Percentiles rank a stretch among this genome's conserved stretches.
Evolutionary conservation across 2,329 filamentous ascomycete species (phyloP).

Genomic region (Ciborinia camelliae): DNA sequence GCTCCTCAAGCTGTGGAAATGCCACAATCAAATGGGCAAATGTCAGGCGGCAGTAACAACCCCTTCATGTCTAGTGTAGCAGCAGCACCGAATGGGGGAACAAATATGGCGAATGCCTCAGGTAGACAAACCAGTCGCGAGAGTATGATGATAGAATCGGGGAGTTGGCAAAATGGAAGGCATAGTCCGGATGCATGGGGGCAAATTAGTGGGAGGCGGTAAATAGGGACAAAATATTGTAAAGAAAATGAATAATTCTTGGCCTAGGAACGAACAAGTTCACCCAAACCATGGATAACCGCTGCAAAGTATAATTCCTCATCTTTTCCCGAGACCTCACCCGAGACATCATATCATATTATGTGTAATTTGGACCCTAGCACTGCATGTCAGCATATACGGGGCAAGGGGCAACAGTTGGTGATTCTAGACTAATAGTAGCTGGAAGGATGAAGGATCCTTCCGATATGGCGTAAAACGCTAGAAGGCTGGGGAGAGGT

Average conservation of each 20-base stretch:
- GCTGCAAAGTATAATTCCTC: not conserved
- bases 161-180: conserved; percentile 62
- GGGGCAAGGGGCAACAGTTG: no score
- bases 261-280: conserved; percentile 2
- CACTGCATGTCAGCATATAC: not conserved
- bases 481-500: not conserved
- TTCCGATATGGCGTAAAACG: not conserved
- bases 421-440: no score
- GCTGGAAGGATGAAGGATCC: no score
- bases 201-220: conserved; percentile 48
- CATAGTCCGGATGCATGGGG: conserved; percentile 80
- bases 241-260: conserved; percentile 15
- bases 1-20: conserved; percentile 13
- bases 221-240: not conserved
- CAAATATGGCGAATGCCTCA: conserved; percentile 30
- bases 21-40: conserved; percentile 20
- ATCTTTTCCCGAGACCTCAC: not conserved
- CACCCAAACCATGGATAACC: not conserved
- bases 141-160: conserved; percentile 52
- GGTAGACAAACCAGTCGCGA: conserved; percentile 59
- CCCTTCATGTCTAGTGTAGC: conserved; percentile 33
- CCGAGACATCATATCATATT: not conserved
- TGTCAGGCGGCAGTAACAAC: conserved; percentile 34
- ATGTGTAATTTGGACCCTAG: not conserved
- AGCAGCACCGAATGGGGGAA: conserved; percentile 28